Evolutionary conservation across 2,329 filamentous ascomycete genomes (phyloP).

Genomic region (Paraphoma sp.): DNA sequence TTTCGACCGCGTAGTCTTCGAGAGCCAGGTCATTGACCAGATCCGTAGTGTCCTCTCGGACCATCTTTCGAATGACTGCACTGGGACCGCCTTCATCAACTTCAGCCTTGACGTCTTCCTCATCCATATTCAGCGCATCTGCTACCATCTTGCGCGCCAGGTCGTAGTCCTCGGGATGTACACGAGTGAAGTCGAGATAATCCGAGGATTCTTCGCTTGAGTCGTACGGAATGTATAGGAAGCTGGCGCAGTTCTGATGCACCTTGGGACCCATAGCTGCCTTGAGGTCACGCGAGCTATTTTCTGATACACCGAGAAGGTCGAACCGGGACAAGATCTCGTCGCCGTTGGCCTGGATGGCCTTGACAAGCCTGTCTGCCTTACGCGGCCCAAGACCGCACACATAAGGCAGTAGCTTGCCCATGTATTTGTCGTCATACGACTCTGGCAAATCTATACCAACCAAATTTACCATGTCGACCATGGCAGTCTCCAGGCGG

Average conservation of each 20-base stretch:
- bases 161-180: conserved; percentile 98
- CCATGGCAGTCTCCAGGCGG: conserved; percentile 92
- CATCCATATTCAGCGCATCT: conserved; percentile 93
- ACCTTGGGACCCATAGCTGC: conserved; percentile 78
- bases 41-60: conserved; percentile 91
- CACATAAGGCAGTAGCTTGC: conserved; percentile 88
- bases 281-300: conserved; percentile 56
- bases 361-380: conserved; percentile 82
- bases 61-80: conserved; percentile 92
- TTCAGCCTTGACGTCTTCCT: conserved; percentile 96
- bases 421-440: conserved; percentile 78
- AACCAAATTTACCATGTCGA: conserved; percentile 97
- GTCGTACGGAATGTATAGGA: conserved; percentile 89
- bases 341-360: conserved; percentile 90
- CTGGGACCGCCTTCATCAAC: conserved; percentile 87
- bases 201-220: conserved; percentile 82
- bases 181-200: conserved; percentile 93
- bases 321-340: conserved; percentile 84
- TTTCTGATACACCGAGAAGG: conserved; percentile 85
- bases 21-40: conserved; percentile 95
- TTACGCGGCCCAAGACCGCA: conserved; percentile 92
- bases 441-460: conserved; percentile 96
- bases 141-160: conserved; percentile 98
- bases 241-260: conserved; percentile 97
- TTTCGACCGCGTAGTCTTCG: conserved; percentile 95